Percentiles rank a stretch among this genome's conserved stretches.
phyloP scores from a whole-genome alignment of 208 protist species.

The Kentomonas sorsogonicus region DNA sequence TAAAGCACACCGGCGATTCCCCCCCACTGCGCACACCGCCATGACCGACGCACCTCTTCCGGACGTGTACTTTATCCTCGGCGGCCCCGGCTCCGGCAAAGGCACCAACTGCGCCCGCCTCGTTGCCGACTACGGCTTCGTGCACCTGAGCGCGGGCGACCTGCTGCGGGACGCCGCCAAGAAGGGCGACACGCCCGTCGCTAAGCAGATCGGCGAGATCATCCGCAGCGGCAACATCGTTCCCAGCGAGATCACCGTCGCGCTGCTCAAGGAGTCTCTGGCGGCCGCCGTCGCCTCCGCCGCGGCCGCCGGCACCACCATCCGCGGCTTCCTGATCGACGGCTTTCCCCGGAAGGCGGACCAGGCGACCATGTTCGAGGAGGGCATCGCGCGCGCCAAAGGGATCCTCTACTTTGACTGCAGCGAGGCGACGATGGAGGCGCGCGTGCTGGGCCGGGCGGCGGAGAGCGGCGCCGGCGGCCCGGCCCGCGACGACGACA shows the following conservation, averaged over 20 bases:
- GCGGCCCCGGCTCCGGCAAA: constrained; percentile 84
- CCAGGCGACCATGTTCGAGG: constrained; percentile 85
- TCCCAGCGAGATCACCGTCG: constrained; percentile 84
- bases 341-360: constrained; percentile 86
- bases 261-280: constrained; percentile 54
- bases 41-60: constrained; percentile 12
- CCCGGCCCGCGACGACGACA: constrained; percentile 71
- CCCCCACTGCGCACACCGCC: too few species aligned
- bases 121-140: constrained; percentile 76
- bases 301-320: too few species aligned
- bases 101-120: constrained; percentile 75
- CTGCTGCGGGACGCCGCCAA: constrained; percentile 72
- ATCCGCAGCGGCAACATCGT: constrained; percentile 76
- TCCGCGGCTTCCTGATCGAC: constrained; percentile 84
- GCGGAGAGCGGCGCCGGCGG: constrained; percentile 10
- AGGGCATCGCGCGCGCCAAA: constrained; percentile 45
- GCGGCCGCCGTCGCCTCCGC: too few species aligned
- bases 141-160: constrained; percentile 82
- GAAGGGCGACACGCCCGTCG: constrained; percentile 49
- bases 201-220: constrained; percentile 66
- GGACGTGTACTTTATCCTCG: constrained; percentile 86
- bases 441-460: constrained; percentile 50
- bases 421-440: constrained; percentile 66
- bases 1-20: too few species aligned
- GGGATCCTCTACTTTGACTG: constrained; percentile 83